Percentiles rank a stretch among this genome's conserved stretches.
Evolutionary conservation across 2,329 filamentous ascomycete species (phyloP).

Genomic region (Xylariaceae sp.): DNA sequence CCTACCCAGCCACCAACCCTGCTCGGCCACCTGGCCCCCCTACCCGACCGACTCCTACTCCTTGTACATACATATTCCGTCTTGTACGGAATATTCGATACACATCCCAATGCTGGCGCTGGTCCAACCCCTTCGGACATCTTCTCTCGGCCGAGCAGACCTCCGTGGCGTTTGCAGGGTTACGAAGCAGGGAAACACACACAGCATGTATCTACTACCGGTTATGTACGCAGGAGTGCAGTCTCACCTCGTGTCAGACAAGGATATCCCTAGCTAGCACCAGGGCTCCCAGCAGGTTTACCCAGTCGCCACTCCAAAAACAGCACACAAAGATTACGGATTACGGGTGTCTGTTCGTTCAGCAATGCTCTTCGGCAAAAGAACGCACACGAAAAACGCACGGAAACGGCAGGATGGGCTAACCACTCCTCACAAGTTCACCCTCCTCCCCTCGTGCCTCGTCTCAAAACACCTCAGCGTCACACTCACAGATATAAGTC

Average conservation of each 20-base stretch:
- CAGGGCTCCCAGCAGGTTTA: conserved; percentile 10
- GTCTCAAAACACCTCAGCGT: too few relatives aligned
- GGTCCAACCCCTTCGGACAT: not conserved
- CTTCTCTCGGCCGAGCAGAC: not conserved
- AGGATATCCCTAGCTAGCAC: conserved; percentile 10
- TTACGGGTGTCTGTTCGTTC: too few relatives aligned
- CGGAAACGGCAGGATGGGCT: too few relatives aligned
- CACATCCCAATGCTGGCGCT: too few relatives aligned
- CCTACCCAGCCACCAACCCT: not conserved
- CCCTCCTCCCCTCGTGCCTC: too few relatives aligned
- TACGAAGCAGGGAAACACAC: not conserved
- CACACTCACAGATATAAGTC: too few relatives aligned
- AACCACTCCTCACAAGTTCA: too few relatives aligned
- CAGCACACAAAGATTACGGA: conserved; percentile 8
- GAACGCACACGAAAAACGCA: not conserved
- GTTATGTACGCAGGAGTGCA: not conserved
- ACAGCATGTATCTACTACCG: not conserved
- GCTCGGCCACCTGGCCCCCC: not conserved
- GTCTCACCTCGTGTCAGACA: conserved; percentile 19
- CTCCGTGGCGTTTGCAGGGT: not conserved
- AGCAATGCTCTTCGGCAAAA: not conserved
- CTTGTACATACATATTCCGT: too few relatives aligned
- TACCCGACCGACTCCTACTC: not conserved
- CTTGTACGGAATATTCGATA: too few relatives aligned
- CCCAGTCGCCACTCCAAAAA: conserved; percentile 19